Evolutionary conservation across 805 yeast genomes (phyloP), one percentile per base, ranked within the genome.

Genomic region (Yarrowia deformans): DNA sequence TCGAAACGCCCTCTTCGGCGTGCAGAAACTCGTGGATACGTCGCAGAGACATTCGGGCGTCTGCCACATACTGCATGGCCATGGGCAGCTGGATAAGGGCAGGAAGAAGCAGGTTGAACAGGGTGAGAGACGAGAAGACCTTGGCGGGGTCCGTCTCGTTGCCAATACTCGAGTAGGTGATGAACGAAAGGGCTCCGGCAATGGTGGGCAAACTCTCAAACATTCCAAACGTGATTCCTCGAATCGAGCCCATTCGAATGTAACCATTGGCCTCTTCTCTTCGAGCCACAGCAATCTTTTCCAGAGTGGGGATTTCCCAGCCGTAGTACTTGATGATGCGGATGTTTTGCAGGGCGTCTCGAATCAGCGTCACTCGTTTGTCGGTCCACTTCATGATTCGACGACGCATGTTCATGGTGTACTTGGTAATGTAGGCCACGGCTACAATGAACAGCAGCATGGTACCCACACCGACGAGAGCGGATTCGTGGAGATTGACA

Each of bases 31-130:
- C 88, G 71, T 84, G 85, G 69, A 94, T 88, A 84, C 99, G 90
- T 76, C 90, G 93, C 67, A 93, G 78, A 0, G 98, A 92, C 39
- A 93, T 97, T 79, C 90, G 91, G 10, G 97, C 89, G 77, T 93
- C 97, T 70, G 92, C 88, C 52, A 88, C 90, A 74, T 85, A 87
- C 45, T 96, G 87, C 54, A 93, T 82, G 91, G 92, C 92, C 79
- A 90, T 81, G 2, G 87, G 83, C 37, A 89, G 81, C 48, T 87
- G 81, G 70, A 88, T 79, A 0, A 90, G 87, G 72, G 88, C 74
- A 1, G 95, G 95, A 39, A 89, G 77, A 79, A 90, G 79, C 67
- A 88, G 81, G 61, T 86, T 88, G 80, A 90, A 90, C 69, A 90
- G 79, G 0, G 93, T 82, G 43, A 90, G 79, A 1, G 95, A 87